A percentile compares a stretch with the other conserved stretches of the same genome.
Evolutionary conservation across 2,329 filamentous ascomycete genomes (phyloP).

Genomic region (Paraphaeosphaeria minitans): DNA sequence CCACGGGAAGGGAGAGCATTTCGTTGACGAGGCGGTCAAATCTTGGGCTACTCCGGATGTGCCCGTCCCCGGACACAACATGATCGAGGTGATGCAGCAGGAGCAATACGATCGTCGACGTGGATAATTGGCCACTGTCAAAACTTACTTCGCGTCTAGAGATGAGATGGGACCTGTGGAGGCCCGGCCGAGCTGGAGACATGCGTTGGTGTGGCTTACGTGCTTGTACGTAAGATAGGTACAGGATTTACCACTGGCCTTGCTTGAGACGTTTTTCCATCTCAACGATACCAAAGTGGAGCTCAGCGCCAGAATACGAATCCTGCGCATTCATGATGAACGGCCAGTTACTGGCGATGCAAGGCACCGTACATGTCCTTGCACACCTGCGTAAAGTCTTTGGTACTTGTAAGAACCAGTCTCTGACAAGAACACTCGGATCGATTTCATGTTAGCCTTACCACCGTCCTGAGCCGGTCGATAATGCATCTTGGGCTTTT

Average conservation of each 20-base stretch:
- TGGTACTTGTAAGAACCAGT: not conserved
- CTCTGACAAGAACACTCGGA: not conserved
- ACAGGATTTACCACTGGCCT: not conserved
- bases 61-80: constrained; percentile 6
- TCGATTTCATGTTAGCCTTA: not conserved
- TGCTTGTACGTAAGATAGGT: not conserved
- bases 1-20: not conserved
- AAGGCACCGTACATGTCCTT: no score
- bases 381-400: no score
- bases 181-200: no score
- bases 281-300: no score
- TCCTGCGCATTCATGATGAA: no score
- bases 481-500: not conserved
- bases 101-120: not conserved
- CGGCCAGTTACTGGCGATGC: no score
- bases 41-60: constrained; percentile 1
- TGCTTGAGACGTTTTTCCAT: not conserved
- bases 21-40: not conserved
- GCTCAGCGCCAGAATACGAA: no score
- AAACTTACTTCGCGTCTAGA: no score
- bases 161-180: no score
- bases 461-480: not conserved
- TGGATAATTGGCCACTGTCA: not conserved
- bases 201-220: not conserved
- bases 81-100: constrained; percentile 6